These are phyloP conservation scores for Blepharisma japonicum DNA, from an alignment of 73 alveolate genomes.

Conservation along the genomic window DNA sequence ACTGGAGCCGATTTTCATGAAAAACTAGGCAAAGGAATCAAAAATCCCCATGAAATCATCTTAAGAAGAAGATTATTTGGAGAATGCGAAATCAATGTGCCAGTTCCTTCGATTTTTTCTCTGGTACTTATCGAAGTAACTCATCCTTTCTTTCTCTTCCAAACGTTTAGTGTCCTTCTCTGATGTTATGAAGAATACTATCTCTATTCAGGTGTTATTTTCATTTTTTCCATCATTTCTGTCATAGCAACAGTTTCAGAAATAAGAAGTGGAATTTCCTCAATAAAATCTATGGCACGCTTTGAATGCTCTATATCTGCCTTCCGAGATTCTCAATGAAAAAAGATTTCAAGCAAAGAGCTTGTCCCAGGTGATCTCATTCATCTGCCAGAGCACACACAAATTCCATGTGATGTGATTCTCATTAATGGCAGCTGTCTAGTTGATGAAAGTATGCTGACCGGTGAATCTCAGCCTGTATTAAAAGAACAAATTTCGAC, in stretches of 20 bases:
- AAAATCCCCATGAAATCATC: no score
- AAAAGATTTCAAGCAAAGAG: not conserved
- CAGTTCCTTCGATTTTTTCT: not conserved
- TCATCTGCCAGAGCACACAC: not conserved
- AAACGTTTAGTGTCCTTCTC: slow-evolving; percentile 17
- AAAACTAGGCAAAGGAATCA: no score
- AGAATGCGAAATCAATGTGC: not conserved
- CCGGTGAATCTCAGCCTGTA: slow-evolving; percentile 95
- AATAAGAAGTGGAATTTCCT: not conserved
- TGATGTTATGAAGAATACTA: slow-evolving; percentile 26
- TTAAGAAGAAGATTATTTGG: slow-evolving; percentile 11
- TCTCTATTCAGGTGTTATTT: not conserved
- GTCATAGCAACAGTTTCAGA: not conserved
- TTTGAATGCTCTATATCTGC: not conserved
- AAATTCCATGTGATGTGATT: slow-evolving; percentile 9
- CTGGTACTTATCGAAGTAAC: not conserved
- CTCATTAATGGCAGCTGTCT: slow-evolving; percentile 23
- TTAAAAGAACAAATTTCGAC: slow-evolving; percentile 70
- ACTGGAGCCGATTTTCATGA: no score
- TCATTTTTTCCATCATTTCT: not conserved
- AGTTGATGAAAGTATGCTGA: slow-evolving; percentile 91
- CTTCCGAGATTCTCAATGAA: not conserved
- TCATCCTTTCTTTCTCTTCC: slow-evolving; percentile 20
- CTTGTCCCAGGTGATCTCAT: slow-evolving; percentile 20
- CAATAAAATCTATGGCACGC: not conserved